Evolutionary conservation across 2,329 filamentous ascomycete species (phyloP).

Genomic region (Pezicula carpinea): DNA sequence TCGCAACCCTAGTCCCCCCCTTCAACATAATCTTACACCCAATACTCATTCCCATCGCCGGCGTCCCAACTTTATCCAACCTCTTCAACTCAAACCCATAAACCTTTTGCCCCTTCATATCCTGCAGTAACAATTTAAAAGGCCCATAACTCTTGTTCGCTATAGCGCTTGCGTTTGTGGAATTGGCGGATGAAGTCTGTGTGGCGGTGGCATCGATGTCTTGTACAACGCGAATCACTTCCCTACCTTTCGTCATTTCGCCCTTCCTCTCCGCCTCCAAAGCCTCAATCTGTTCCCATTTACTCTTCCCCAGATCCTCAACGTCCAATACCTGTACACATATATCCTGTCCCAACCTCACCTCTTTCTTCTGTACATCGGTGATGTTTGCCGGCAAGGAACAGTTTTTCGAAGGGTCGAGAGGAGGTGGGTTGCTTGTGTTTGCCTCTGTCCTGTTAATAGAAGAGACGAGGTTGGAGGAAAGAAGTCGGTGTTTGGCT

Average conservation of each 20-base stretch:
- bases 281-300: conserved; percentile 84
- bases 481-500: conserved; percentile 73
- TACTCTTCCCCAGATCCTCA: conserved; percentile 73
- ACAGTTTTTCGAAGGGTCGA: conserved; percentile 39
- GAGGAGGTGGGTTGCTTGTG: conserved; percentile 51
- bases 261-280: conserved; percentile 70
- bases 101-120: conserved; percentile 63
- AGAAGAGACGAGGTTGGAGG: conserved; percentile 57
- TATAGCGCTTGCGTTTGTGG: conserved; percentile 21
- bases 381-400: conserved; percentile 55
- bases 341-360: conserved; percentile 54
- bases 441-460: no score
- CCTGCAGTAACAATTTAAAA: conserved; percentile 80
- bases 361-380: conserved; percentile 49
- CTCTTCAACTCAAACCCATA: conserved; percentile 69
- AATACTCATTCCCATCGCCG: conserved; percentile 58
- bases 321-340: conserved; percentile 81
- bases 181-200: conserved; percentile 24
- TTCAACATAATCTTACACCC: conserved; percentile 77
- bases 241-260: conserved; percentile 69
- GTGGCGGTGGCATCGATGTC: conserved; percentile 38
- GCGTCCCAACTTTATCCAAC: conserved; percentile 55
- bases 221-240: conserved; percentile 69
- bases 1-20: conserved; percentile 60
- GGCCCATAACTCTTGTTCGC: conserved; percentile 39